phyloP scores from a whole-genome alignment of 2,329 filamentous ascomycete genomes.

The Penicillium sp. region DNA sequence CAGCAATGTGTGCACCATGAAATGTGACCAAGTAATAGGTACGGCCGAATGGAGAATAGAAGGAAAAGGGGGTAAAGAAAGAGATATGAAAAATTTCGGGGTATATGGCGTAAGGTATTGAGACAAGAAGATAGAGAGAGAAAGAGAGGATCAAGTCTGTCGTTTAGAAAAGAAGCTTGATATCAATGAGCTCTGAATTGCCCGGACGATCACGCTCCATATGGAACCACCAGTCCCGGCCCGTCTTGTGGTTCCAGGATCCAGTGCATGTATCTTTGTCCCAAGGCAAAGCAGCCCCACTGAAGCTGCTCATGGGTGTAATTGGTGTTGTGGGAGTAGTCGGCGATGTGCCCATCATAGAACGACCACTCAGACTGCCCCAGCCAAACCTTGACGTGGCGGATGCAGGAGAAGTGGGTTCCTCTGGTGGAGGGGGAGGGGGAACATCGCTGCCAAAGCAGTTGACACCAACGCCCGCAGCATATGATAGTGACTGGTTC shows the following conservation, averaged over 20 bases:
- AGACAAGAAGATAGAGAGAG: constrained; percentile 8
- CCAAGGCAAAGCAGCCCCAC: constrained; percentile 36
- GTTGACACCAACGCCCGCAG: constrained; percentile 35
- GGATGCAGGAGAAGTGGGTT: constrained; percentile 34
- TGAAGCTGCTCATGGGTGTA: constrained; percentile 33
- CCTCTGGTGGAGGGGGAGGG: constrained; percentile 28
- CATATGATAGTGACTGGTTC: constrained; percentile 42
- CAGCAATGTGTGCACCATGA: constrained; percentile 7
- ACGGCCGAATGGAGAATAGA: not conserved
- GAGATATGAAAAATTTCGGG: constrained; percentile 23
- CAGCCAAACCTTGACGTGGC: constrained; percentile 37
- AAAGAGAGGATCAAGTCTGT: not conserved
- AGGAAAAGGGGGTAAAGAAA: constrained; percentile 9
- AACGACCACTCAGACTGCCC: constrained; percentile 36
- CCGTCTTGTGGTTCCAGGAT: constrained; percentile 45
- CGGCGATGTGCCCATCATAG: constrained; percentile 30
- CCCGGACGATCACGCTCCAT: constrained; percentile 44
- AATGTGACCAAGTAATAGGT: not conserved
- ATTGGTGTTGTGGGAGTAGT: constrained; percentile 34
- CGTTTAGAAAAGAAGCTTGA: constrained; percentile 37
- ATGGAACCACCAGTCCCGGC: constrained; percentile 49
- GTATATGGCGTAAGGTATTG: constrained; percentile 22
- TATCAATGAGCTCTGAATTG: constrained; percentile 33
- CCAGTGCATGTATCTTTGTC: constrained; percentile 46
- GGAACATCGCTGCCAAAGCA: constrained; percentile 32